Evolutionary conservation across 1,139 yeast species (phyloP).

Genomic region (Blastobotrys niveus): DNA sequence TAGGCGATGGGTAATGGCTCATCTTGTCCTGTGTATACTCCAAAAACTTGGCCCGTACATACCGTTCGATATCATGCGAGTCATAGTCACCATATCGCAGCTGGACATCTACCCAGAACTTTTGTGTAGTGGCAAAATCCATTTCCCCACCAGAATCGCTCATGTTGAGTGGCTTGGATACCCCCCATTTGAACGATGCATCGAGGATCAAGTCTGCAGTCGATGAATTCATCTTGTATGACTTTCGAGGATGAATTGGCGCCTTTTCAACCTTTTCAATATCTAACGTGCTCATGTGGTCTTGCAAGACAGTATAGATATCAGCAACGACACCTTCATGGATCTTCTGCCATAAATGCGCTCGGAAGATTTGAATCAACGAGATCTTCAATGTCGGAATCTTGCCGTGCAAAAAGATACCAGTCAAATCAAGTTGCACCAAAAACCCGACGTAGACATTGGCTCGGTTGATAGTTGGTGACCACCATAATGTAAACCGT

Average conservation of each 20-base stretch:
- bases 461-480: constrained; percentile 97
- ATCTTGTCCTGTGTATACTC: constrained; percentile 88
- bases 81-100: constrained; percentile 95
- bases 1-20: constrained; percentile 85
- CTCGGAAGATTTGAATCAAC: constrained; percentile 90
- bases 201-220: constrained; percentile 83
- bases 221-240: constrained; percentile 94
- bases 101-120: constrained; percentile 94
- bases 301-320: constrained; percentile 84
- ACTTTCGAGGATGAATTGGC: constrained; percentile 93
- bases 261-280: constrained; percentile 85
- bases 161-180: constrained; percentile 74
- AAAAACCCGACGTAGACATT: constrained; percentile 96
- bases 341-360: constrained; percentile 98
- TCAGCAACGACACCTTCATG: constrained; percentile 95
- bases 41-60: constrained; percentile 84
- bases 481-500: constrained; percentile 98
- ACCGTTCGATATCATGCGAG: constrained; percentile 92
- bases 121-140: constrained; percentile 49
- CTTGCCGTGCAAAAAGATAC: constrained; percentile 94
- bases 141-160: constrained; percentile 40
- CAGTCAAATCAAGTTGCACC: constrained; percentile 94
- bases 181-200: constrained; percentile 77
- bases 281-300: constrained; percentile 75
- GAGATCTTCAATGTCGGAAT: constrained; percentile 96